phyloP scores from a whole-genome alignment of 1,139 yeast species.

The Saccharomycopsis phalli region DNA sequence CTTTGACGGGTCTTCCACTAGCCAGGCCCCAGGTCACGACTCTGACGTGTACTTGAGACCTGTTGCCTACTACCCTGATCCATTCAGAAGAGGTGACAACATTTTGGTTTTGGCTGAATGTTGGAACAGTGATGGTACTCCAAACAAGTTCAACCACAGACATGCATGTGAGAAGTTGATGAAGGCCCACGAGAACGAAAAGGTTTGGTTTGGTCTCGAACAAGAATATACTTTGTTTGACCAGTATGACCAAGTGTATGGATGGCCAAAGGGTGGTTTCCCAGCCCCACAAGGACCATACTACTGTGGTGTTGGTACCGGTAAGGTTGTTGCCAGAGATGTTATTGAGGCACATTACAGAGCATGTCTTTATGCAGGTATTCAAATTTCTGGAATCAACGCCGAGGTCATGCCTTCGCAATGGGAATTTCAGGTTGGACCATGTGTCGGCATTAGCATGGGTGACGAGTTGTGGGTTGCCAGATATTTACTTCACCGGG shows the following conservation, averaged over 20 bases:
- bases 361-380: constrained; percentile 91
- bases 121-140: constrained; percentile 98
- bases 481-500: constrained; percentile 85
- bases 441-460: constrained; percentile 90
- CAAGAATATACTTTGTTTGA: constrained; percentile 97
- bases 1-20: constrained; percentile 97
- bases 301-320: constrained; percentile 99
- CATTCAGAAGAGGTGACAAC: constrained; percentile 97
- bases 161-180: constrained; percentile 94
- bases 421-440: constrained; percentile 99
- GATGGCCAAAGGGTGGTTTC: constrained; percentile 99
- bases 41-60: constrained; percentile 94
- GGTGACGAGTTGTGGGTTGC: constrained; percentile 98
- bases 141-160: constrained; percentile 97
- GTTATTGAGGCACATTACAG: constrained; percentile 98
- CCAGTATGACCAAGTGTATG: constrained; percentile 81
- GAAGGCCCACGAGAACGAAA: constrained; percentile 81
- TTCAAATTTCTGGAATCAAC: constrained; percentile 88
- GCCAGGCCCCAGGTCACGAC: constrained; percentile 97
- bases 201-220: constrained; percentile 96
- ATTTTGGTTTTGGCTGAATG: constrained; percentile 91
- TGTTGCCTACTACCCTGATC: constrained; percentile 88
- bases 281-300: constrained; percentile 99
- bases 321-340: constrained; percentile 96
- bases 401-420: constrained; percentile 99